Evolutionary conservation across 768 basidiomycete genomes (phyloP).

Genomic region (Trametes villosa): DNA sequence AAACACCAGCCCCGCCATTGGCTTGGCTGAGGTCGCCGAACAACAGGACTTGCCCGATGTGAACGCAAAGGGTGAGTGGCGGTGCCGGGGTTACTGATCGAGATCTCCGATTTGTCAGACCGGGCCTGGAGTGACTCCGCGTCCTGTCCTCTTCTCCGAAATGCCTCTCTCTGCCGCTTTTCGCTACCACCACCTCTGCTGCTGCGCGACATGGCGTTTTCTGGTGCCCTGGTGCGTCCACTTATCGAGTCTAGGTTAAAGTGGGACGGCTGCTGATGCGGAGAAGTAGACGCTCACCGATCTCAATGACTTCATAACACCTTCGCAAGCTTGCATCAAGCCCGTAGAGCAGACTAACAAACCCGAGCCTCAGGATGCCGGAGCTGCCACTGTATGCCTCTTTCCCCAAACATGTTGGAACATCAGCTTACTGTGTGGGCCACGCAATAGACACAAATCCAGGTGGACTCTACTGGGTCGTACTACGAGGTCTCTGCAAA

Average conservation of each 20-base stretch:
- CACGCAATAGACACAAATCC: conserved; percentile 94
- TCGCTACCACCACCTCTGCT: neutral
- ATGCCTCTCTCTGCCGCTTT: neutral
- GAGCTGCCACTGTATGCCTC: conserved; percentile 49
- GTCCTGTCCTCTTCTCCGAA: conserved; percentile 3
- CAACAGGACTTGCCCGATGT: conserved; percentile 8
- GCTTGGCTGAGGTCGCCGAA: neutral
- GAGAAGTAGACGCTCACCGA: conserved; percentile 78
- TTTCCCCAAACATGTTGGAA: too few species aligned
- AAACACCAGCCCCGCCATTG: neutral
- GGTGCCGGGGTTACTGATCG: conserved; percentile 13
- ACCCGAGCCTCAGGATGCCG: conserved; percentile 46
- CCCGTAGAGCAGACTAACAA: conserved; percentile 70
- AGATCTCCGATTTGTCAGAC: conserved; percentile 25
- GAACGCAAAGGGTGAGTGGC: neutral
- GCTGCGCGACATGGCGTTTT: conserved; percentile 69
- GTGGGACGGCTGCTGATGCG: neutral
- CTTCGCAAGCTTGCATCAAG: conserved; percentile 96
- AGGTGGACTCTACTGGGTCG: conserved; percentile 79
- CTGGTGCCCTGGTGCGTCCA: conserved; percentile 75
- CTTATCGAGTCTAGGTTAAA: neutral
- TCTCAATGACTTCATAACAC: conserved; percentile 96
- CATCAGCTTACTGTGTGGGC: too few species aligned
- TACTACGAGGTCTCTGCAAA: conserved; percentile 81
- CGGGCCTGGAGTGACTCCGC: conserved; percentile 10